Conservation (phyloP, 2,329 filamentous ascomycete species). For the Penicillium hesseltinei region DNA sequence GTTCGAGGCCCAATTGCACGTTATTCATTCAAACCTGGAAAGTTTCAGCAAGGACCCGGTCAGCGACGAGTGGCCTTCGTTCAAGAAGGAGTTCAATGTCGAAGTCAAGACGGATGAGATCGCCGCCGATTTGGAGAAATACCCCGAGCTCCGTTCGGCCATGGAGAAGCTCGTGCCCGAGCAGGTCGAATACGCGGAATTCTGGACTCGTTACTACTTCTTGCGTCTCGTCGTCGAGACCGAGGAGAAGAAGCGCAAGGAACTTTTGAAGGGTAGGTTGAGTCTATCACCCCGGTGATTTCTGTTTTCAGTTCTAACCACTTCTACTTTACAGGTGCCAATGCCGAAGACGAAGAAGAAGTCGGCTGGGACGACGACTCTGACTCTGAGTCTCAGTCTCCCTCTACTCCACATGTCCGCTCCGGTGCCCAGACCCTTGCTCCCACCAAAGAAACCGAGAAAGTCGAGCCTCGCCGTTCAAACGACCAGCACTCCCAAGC, state of each 20-base stretch:
- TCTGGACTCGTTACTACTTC: constrained; percentile 97
- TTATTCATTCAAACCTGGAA: constrained; percentile 81
- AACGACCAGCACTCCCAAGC: constrained; percentile 87
- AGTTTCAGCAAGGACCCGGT: constrained; percentile 80
- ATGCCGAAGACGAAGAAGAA: constrained; percentile 67
- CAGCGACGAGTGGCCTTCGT: constrained; percentile 70
- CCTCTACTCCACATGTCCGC: constrained; percentile 44
- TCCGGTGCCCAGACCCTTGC: constrained; percentile 35
- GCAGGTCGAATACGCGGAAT: constrained; percentile 79
- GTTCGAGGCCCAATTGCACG: constrained; percentile 93
- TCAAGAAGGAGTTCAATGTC: constrained; percentile 72
- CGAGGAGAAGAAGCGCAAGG: constrained; percentile 81
- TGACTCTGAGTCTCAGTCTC: constrained; percentile 51
- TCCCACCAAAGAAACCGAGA: constrained; percentile 50
- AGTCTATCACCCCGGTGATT: background rate
- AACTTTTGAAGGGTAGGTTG: constrained; percentile 80
- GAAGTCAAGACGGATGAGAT: constrained; percentile 84
- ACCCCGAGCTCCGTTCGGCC: constrained; percentile 76
- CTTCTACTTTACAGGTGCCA: constrained; percentile 34
- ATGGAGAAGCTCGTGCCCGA: constrained; percentile 98
- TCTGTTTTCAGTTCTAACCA: constrained; percentile 6
- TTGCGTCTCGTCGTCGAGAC: constrained; percentile 88
- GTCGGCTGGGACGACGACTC: constrained; percentile 71
- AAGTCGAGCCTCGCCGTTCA: constrained; percentile 68
- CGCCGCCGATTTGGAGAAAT: constrained; percentile 75